phyloP scores from a whole-genome alignment of 2,329 filamentous ascomycete species.

The Arthroderma uncinatum region DNA sequence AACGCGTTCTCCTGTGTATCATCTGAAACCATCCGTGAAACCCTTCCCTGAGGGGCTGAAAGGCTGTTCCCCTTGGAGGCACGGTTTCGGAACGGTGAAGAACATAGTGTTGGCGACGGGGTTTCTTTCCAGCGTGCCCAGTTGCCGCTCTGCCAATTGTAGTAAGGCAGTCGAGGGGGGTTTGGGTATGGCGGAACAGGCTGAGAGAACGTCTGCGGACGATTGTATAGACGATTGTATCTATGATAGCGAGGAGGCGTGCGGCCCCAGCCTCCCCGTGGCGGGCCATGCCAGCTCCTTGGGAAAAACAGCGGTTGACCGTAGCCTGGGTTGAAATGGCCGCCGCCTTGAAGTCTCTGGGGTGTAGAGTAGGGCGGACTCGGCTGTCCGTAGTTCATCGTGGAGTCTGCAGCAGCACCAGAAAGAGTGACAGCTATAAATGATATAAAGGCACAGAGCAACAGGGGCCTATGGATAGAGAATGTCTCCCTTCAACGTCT shows the following conservation, averaged over 20 bases:
- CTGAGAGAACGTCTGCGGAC: background rate
- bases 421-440: background rate
- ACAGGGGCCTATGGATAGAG: background rate
- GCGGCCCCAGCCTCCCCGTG: background rate
- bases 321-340: background rate
- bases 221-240: background rate
- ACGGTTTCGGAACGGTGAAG: background rate
- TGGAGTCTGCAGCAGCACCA: background rate
- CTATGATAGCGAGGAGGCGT: background rate
- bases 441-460: background rate
- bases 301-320: background rate
- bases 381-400: background rate
- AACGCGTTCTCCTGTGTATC: conserved; percentile 10
- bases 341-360: background rate
- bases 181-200: background rate
- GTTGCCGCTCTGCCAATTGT: background rate
- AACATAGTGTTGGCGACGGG: background rate
- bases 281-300: background rate
- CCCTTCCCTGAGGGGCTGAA: background rate
- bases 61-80: background rate
- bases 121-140: background rate
- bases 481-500: background rate
- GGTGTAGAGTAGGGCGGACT: background rate
- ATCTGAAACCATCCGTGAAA: conserved; percentile 7
- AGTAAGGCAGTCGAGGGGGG: background rate